Evolutionary conservation across 108 stramenopile genomes (phyloP).

Genomic region (Nitzschia sp.): DNA sequence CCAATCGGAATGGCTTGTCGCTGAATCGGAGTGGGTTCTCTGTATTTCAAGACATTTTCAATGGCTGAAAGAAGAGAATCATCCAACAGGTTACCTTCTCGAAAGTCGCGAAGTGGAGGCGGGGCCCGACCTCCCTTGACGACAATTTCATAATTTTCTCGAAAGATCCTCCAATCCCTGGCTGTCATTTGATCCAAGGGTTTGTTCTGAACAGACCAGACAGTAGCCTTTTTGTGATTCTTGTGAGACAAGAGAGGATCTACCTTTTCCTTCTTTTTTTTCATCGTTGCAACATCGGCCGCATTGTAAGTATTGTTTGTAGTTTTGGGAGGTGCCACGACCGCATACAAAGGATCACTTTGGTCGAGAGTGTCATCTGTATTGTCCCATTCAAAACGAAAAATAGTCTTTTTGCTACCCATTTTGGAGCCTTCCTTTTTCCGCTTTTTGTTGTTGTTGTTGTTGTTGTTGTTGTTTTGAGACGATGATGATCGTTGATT

Average conservation of each 20-base stretch:
- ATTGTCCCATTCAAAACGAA: constrained; percentile 96
- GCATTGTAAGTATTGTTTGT: too few species aligned
- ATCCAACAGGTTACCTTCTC: constrained; percentile 51
- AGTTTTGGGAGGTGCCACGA: constrained; percentile 7
- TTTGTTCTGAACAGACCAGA: constrained; percentile 40
- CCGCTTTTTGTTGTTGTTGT: neutral
- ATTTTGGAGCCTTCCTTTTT: constrained; percentile 7
- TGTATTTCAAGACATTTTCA: constrained; percentile 81
- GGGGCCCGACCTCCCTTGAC: constrained; percentile 92
- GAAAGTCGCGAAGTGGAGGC: constrained; percentile 82
- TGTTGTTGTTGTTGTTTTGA: too few species aligned
- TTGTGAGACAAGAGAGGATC: neutral
- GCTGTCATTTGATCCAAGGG: constrained; percentile 86
- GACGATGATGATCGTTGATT: too few species aligned
- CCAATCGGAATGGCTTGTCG: constrained; percentile 95
- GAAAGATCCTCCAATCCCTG: constrained; percentile 97
- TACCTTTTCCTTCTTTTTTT: constrained; percentile 41
- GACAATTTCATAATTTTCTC: constrained; percentile 96
- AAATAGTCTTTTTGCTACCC: constrained; percentile 65
- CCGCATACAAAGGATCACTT: constrained; percentile 83
- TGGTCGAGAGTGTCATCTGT: constrained; percentile 88
- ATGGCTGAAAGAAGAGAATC: constrained; percentile 69
- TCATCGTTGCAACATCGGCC: constrained; percentile 47
- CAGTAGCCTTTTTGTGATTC: neutral
- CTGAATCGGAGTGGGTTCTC: constrained; percentile 94